phyloP scores from a whole-genome alignment of 169 alveolate genomes.

The Plasmodium relictum region DNA sequence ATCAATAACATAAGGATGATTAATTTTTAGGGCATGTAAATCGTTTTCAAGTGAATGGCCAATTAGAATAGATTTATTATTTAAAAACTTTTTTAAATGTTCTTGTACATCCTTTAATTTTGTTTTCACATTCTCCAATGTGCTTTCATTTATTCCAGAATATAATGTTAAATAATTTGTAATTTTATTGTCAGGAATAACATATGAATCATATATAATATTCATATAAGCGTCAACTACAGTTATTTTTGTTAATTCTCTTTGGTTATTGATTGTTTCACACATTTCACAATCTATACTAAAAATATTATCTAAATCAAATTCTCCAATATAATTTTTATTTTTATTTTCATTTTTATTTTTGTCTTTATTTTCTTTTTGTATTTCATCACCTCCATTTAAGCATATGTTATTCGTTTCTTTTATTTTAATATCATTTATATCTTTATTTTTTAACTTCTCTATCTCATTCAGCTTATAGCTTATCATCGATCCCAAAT shows the following conservation, averaged over 20 bases:
- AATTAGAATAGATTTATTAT: conserved; percentile 73
- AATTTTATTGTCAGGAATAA: conserved; percentile 70
- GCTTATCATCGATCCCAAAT: neutral
- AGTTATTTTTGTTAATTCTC: conserved; percentile 78
- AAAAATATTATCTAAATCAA: conserved; percentile 62
- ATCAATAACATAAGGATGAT: conserved; percentile 76
- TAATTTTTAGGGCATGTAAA: conserved; percentile 75
- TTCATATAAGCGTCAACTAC: conserved; percentile 79
- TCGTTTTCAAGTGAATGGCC: conserved; percentile 82
- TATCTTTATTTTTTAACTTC: neutral
- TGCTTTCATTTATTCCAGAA: conserved; percentile 81
- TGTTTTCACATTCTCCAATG: conserved; percentile 65
- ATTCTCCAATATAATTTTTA: conserved; percentile 17
- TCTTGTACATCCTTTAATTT: conserved; percentile 77
- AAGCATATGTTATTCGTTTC: neutral
- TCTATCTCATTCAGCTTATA: neutral
- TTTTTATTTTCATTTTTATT: neutral
- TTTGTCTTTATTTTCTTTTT: neutral
- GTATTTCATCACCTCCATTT: neutral
- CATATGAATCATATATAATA: conserved; percentile 79
- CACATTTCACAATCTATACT: conserved; percentile 84
- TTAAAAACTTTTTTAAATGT: conserved; percentile 61
- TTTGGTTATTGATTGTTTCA: conserved; percentile 42
- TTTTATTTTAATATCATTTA: neutral
- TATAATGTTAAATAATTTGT: conserved; percentile 79